Evolutionary conservation across 805 yeast genomes (phyloP).

Genomic region (Candida boidinii): DNA sequence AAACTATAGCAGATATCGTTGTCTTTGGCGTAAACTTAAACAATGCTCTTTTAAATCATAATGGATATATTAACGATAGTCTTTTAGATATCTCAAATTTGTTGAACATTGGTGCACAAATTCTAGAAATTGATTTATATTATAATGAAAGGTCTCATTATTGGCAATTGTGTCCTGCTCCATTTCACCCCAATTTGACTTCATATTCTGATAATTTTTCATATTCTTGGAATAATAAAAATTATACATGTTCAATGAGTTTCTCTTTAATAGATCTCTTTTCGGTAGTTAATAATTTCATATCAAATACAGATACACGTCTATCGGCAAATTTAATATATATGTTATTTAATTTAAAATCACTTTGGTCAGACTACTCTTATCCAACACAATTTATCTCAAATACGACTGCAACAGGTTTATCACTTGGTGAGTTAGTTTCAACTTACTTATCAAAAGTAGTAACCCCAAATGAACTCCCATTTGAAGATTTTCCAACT

Average conservation of each 20-base stretch:
- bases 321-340: conserved; percentile 35
- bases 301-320: conserved; percentile 34
- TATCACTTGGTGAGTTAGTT: conserved; percentile 1
- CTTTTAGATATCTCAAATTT: conserved; percentile 21
- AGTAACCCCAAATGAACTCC: not conserved
- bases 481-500: conserved; percentile 26
- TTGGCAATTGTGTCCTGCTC: conserved; percentile 54
- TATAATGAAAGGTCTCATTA: conserved; percentile 36
- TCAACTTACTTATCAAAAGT: conserved; percentile 4
- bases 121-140: conserved; percentile 45
- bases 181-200: not conserved
- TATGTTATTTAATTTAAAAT: conserved; percentile 29
- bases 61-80: conserved; percentile 25
- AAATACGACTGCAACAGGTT: conserved; percentile 2
- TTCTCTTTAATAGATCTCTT: conserved; percentile 15
- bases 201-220: not conserved
- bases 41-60: conserved; percentile 20
- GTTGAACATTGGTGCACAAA: conserved; percentile 36
- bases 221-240: too few relatives aligned
- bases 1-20: conserved; percentile 30
- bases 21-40: conserved; percentile 31
- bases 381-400: too few relatives aligned
- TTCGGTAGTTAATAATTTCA: conserved; percentile 22
- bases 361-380: conserved; percentile 7
- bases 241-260: not conserved